These are phyloP conservation scores for Berkeleyomyces rouxiae DNA, from an alignment of 2,329 filamentous ascomycete species.

Conservation along the genomic window DNA sequence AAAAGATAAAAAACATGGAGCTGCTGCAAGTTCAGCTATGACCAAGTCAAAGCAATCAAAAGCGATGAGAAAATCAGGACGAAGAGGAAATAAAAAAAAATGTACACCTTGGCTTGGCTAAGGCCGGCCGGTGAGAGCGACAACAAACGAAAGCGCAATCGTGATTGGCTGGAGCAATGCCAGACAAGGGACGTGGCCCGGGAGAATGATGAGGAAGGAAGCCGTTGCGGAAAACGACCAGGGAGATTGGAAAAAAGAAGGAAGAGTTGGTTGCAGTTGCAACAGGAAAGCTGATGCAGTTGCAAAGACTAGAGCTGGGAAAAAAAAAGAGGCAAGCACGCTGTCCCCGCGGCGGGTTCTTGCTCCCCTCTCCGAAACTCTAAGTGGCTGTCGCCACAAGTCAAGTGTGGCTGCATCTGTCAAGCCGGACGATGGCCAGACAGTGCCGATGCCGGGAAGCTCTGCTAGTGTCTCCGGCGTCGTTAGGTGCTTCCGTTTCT, in stretches of 20 bases:
- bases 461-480: background rate
- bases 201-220: background rate
- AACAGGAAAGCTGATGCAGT: no score
- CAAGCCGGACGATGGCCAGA: background rate
- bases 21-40: background rate
- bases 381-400: background rate
- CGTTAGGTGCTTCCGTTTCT: background rate
- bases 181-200: background rate
- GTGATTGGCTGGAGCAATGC: background rate
- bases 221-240: background rate
- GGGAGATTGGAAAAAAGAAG: background rate
- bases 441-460: no score
- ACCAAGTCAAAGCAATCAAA: conserved; percentile 1
- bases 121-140: background rate
- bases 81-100: conserved; percentile 1
- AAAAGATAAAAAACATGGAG: background rate
- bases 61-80: background rate
- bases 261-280: background rate
- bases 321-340: no score
- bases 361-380: background rate
- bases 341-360: no score
- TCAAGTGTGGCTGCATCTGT: background rate
- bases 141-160: background rate
- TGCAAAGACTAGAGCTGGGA: no score
- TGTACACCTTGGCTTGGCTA: background rate